phyloP scores from a whole-genome alignment of 176 grass and related monocot species.

The Bonia amplexicaulis region DNA sequence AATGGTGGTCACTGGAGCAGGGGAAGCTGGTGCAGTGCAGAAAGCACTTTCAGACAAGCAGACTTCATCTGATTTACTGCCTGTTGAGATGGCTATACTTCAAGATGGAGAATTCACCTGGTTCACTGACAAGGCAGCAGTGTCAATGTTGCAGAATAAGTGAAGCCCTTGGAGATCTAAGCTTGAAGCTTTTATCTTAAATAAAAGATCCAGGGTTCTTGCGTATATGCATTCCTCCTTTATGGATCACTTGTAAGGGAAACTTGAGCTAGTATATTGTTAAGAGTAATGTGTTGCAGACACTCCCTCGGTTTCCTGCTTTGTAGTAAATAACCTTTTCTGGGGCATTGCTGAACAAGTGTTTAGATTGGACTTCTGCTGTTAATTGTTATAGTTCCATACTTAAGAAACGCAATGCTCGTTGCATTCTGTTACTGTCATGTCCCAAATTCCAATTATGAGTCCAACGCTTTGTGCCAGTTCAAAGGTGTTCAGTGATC shows the following conservation, averaged over 20 bases:
- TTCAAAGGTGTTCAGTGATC: conserved; percentile 5
- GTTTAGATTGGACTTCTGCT: not conserved
- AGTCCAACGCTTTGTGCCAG: not conserved
- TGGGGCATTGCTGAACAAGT: not conserved
- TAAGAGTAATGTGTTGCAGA: conserved; percentile 19
- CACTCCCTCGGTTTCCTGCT: not conserved
- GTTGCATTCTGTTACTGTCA: not conserved
- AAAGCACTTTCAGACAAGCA: conserved; percentile 61
- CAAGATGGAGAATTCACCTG: conserved; percentile 82
- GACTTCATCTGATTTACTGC: conserved; percentile 51
- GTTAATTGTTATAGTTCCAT: not conserved
- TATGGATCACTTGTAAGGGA: conserved; percentile 1
- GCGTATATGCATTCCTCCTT: not conserved
- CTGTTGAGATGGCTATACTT: conserved; percentile 83
- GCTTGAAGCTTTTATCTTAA: conserved; percentile 1
- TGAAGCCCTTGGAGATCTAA: conserved; percentile 4
- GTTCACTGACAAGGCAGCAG: conserved; percentile 87
- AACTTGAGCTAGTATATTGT: conserved; percentile 5
- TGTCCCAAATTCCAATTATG: not conserved
- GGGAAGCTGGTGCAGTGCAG: conserved; percentile 57
- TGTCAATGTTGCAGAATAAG: conserved; percentile 59
- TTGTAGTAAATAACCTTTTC: conserved; percentile 16
- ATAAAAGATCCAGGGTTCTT: conserved; percentile 11
- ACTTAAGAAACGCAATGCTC: not conserved
- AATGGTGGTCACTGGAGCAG: conserved; percentile 83